phyloP scores from a whole-genome alignment of 192 early-diverging fungal genomes.

The Dimargaris xerosporica region DNA sequence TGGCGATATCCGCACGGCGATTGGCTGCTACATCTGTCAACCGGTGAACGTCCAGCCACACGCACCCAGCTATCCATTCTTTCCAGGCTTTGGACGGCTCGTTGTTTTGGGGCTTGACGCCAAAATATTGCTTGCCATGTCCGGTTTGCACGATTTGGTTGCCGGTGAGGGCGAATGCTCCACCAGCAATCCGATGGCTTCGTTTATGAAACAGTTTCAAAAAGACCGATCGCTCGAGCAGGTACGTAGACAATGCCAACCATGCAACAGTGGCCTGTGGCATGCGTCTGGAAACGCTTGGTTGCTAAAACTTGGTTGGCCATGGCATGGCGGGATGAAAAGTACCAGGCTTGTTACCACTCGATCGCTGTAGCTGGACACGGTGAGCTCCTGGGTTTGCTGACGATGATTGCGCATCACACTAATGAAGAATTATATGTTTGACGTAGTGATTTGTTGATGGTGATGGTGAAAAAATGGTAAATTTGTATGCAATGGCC shows the following conservation, averaged over 20 bases:
- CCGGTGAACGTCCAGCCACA: too few relatives aligned
- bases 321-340: not conserved
- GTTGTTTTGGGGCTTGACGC: not conserved
- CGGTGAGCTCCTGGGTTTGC: not conserved
- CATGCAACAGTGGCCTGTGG: not conserved
- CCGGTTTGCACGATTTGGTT: conserved; percentile 41
- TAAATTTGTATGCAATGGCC: too few relatives aligned
- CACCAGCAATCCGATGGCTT: conserved; percentile 56
- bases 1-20: not conserved
- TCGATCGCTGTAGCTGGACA: not conserved
- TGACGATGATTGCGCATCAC: conserved; percentile 13
- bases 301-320: too few relatives aligned
- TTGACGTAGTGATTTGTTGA: too few relatives aligned
- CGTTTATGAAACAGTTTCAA: conserved; percentile 66
- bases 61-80: too few relatives aligned
- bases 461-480: too few relatives aligned
- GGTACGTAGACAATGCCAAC: conserved; percentile 27
- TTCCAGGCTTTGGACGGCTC: not conserved
- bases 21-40: not conserved
- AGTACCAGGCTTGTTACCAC: not conserved
- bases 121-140: conserved; percentile 17
- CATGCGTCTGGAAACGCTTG: too few relatives aligned
- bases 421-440: conserved; percentile 15
- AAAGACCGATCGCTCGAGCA: conserved; percentile 66
- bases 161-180: conserved; percentile 54